Evolutionary conservation across 78 protist species (phyloP), one percentile per base, ranked within the genome.

Genomic region (Guillardia theta): DNA sequence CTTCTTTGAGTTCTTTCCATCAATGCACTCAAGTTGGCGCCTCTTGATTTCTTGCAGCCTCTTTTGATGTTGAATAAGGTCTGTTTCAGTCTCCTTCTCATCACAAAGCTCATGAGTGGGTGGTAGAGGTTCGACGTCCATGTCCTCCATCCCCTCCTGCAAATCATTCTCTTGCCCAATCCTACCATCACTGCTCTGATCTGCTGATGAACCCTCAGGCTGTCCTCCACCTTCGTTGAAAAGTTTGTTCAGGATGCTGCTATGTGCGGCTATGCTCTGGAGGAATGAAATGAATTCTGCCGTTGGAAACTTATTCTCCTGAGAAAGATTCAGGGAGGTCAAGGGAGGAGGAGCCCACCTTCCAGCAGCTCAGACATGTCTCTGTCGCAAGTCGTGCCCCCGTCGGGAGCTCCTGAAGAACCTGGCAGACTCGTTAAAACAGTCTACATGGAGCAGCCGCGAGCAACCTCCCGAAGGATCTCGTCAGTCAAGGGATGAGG

Each of bases 221-320:
- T 58, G 21, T 58, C 70, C 2, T 27, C 70, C 70, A 30, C 27
- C 70, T 58, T 24, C 70, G 6, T 24, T 24, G 27, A 58, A 58
- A 8, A 58, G 70, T 58, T 30, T 6, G 39, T 30, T 58, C 6
- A 58, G 27, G 27, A 58, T 58, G 4, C 27, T 58, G 6, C 83
- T 70, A 22, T 78, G 90, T 15, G 90, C 24, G 0, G 90, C 39
- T 10, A 78, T 78, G 90, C 90, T 78, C 53, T 30, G 1, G 24
- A 78, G 39, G 48, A 78, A 78, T n/a, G 90, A 78, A 30, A 78
- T 18, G 9, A 78, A 78, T n/a, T 78, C 90, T 24, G 90, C 24
- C 18, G 90, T 78, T 43, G 90, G 90, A 43, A 78, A 78, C 33
- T 78, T 78, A 36, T 43, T 78, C 48, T 78, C 90, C 87, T 70